A percentile compares a stretch with the other conserved stretches of the same genome.
Conservation (phyloP, 768 basidiomycete species). For the Suillus placidus region DNA sequence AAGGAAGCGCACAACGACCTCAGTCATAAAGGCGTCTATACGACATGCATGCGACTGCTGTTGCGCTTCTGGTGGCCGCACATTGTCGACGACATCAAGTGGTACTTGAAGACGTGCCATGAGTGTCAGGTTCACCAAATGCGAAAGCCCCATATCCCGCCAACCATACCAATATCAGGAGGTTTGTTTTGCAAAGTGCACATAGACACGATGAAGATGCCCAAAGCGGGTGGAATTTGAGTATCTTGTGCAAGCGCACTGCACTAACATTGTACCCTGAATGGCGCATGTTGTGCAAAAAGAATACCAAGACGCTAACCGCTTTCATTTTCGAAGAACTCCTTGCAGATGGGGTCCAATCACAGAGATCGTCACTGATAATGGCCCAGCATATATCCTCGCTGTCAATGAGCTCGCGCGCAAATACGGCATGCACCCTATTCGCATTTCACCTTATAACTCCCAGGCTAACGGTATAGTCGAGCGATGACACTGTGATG, state of each 20-base stretch:
- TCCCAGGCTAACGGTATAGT: too few relatives aligned
- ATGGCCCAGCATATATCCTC: too few relatives aligned
- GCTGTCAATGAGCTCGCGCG: too few relatives aligned
- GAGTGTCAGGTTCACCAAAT: not conserved
- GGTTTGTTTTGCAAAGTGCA: not conserved
- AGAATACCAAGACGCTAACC: too few relatives aligned
- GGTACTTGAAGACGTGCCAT: not conserved
- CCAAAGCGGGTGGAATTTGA: not conserved
- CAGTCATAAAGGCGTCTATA: slow-evolving; percentile 10
- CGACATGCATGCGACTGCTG: not conserved
- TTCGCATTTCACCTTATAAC: too few relatives aligned
- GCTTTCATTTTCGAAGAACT: too few relatives aligned
- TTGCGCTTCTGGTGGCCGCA: slow-evolving; percentile 7
- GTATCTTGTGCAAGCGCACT: slow-evolving; percentile 27
- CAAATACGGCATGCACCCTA: too few relatives aligned
- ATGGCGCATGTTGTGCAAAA: slow-evolving; percentile 37
- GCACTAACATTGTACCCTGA: slow-evolving; percentile 13
- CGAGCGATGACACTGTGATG: too few relatives aligned
- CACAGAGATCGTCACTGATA: too few relatives aligned
- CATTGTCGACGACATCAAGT: not conserved
- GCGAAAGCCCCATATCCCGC: not conserved
- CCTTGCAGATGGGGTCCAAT: too few relatives aligned
- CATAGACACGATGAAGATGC: slow-evolving; percentile 9
- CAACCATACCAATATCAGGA: not conserved
- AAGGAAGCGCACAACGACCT: not conserved